phyloP scores from a whole-genome alignment of 2,329 filamentous ascomycete genomes.

The Xylariomycetidae sp. region DNA sequence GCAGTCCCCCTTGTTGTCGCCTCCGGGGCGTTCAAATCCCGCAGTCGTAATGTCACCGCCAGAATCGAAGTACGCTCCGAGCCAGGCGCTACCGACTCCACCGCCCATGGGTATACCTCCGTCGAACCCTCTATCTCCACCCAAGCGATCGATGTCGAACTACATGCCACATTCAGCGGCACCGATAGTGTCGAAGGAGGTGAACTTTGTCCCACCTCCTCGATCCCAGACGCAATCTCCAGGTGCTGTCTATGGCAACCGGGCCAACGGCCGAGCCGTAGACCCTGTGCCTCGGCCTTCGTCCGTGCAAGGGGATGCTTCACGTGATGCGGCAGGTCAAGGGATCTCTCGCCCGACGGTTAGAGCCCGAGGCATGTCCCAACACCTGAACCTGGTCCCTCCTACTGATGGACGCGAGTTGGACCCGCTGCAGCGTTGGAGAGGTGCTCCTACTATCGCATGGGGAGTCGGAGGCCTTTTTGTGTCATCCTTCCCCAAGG shows the following conservation, averaged over 20 bases:
- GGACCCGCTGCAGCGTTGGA: conserved; percentile 85
- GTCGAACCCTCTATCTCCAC: conserved; percentile 43
- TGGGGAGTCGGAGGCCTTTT: conserved; percentile 85
- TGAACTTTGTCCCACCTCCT: conserved; percentile 48
- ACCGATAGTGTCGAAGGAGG: conserved; percentile 23
- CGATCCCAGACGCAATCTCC: conserved; percentile 60
- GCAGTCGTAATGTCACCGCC: conserved; percentile 16
- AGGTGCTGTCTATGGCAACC: conserved; percentile 37
- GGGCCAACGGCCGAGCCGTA: conserved; percentile 23
- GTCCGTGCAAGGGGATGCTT: conserved; percentile 42
- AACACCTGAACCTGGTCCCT: conserved; percentile 51
- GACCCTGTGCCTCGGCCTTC: conserved; percentile 50
- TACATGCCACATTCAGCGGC: conserved; percentile 40
- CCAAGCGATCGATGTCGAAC: conserved; percentile 46
- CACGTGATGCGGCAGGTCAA: conserved; percentile 17
- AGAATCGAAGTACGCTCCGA: conserved; percentile 34
- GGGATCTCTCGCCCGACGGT: conserved; percentile 22
- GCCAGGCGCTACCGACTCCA: conserved; percentile 40
- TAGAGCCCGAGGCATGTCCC: conserved; percentile 46
- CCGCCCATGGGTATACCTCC: conserved; percentile 39
- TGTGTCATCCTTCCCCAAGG: conserved; percentile 80
- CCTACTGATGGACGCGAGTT: conserved; percentile 61
- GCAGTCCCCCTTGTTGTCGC: conserved; percentile 28
- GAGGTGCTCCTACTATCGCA: conserved; percentile 75
- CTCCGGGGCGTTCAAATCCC: conserved; percentile 18